Base-by-base conservation (phyloP, 257 asterid genomes). In the Solanum dulcamara region DNA sequence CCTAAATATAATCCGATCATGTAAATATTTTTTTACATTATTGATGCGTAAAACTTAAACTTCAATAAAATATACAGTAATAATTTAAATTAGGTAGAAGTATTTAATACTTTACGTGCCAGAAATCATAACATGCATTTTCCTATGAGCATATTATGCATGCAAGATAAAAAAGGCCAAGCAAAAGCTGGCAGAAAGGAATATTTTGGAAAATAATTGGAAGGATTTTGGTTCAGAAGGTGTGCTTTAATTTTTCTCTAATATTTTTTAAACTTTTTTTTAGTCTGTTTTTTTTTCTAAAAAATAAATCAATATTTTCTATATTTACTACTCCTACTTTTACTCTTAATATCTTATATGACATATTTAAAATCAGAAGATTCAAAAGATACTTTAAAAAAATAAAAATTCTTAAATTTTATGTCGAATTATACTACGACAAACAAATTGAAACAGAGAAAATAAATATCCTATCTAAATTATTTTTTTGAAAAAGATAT, bases 121-220 rank as follows among this genome's bases (percentile, higher is more conserved):
- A 77, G 26, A 77, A 77, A 46, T 26, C 60, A 77, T 46, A 26
- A 46, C 82, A 77, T 77, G 62, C 60, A 77, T 77, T 32, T 66
- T 77, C 40, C 7, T 77, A 28, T 18, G 13, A 17, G 4, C 22
- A 68, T 64, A 42, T 28, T 13, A 26, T 81, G 75, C 77, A 68
- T 9, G 30, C 30, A 50, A 35, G 32, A 38, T 13, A 67, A 72
- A 53, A 44, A 64, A 28, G 17, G 53, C 40, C 22, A 40, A 35
- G 35, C 40, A 44, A 59, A 79, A 86, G 85, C 62, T 86, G 71
- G 38, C 81, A 30, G 26, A 66, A 80, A 20, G 87, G 81, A 67
- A 71, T 64, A 86, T 70, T 80, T 86, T 79, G 85, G 81, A 81
- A 68, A 48, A 57, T 11, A 68, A 46, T 46, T 77, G 82, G 62